Conservation (phyloP, 2,329 filamentous ascomycete species). For the Chaetomium strumarium region DNA sequence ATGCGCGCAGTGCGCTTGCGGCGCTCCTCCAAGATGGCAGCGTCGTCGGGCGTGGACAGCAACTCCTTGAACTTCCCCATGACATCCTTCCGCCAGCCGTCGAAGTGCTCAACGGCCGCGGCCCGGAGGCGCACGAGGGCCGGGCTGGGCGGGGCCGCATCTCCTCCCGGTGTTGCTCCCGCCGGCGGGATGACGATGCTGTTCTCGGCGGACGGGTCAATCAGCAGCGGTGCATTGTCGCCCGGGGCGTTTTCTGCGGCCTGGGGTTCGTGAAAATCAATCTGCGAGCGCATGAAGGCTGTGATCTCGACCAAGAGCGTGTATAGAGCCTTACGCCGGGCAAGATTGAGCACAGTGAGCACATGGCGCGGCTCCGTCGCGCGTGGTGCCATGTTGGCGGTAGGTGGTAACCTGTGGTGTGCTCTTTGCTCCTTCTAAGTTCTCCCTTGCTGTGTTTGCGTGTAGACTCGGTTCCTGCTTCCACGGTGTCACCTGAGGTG, state of each 20-base stretch:
- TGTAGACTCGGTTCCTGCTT: too few species aligned
- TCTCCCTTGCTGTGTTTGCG: too few species aligned
- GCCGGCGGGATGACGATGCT: constrained; percentile 8
- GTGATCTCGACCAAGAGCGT: constrained; percentile 46
- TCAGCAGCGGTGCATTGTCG: constrained; percentile 19
- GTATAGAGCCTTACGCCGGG: constrained; percentile 46
- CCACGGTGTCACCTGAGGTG: too few species aligned
- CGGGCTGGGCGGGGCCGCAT: constrained; percentile 22
- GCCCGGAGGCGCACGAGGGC: constrained; percentile 35
- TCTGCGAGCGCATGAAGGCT: constrained; percentile 47
- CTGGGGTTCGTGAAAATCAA: constrained; percentile 38
- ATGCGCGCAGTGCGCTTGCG: constrained; percentile 40
- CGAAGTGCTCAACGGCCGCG: constrained; percentile 62
- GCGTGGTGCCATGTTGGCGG: constrained; percentile 44
- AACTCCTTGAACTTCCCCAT: constrained; percentile 66
- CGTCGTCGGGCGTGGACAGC: constrained; percentile 44
- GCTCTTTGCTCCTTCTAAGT: too few species aligned
- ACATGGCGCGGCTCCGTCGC: constrained; percentile 50
- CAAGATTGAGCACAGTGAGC: constrained; percentile 48
- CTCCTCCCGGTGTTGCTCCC: not conserved
- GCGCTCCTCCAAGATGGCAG: constrained; percentile 42
- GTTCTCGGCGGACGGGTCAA: constrained; percentile 20
- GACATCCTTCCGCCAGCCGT: constrained; percentile 70
- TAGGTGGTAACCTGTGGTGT: not conserved
- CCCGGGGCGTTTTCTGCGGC: constrained; percentile 1